A percentile compares a stretch with the other conserved stretches of the same genome.
phyloP scores from a whole-genome alignment of 73 alveolate genomes.

The Effrenium voratum region DNA sequence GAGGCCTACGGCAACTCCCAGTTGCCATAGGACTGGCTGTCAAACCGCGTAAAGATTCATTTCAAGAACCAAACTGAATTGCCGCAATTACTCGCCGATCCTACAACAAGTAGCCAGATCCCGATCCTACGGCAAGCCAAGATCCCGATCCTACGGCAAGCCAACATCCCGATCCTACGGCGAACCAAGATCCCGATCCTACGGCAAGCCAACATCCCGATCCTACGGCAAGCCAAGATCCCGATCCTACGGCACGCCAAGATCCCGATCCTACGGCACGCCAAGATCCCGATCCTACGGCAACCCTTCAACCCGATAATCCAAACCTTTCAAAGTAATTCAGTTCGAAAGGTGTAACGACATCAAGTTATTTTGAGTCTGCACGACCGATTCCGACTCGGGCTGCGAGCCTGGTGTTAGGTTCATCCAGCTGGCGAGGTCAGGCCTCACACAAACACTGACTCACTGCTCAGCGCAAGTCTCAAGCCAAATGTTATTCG shows the following conservation, averaged over 20 bases:
- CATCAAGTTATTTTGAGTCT: no score
- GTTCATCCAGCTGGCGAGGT: no score
- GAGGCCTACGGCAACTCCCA: constrained; percentile 3
- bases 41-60: not conserved
- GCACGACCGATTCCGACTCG: no score
- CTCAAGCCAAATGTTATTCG: no score
- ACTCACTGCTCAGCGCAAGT: no score
- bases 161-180: constrained; percentile 4
- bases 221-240: not conserved
- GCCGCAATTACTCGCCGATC: not conserved
- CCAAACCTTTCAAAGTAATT: no score
- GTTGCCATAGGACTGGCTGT: constrained; percentile 5
- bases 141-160: not conserved
- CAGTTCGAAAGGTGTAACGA: no score
- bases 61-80: not conserved
- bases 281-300: not conserved
- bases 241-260: not conserved
- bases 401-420: no score
- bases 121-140: not conserved
- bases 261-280: not conserved
- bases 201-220: not conserved
- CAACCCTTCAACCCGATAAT: no score
- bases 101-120: not conserved
- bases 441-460: no score
- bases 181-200: not conserved